Evolutionary conservation across 305 asterid genomes (phyloP), one percentile per base, ranked within the genome.

Genomic region (Rubia balearica): DNA sequence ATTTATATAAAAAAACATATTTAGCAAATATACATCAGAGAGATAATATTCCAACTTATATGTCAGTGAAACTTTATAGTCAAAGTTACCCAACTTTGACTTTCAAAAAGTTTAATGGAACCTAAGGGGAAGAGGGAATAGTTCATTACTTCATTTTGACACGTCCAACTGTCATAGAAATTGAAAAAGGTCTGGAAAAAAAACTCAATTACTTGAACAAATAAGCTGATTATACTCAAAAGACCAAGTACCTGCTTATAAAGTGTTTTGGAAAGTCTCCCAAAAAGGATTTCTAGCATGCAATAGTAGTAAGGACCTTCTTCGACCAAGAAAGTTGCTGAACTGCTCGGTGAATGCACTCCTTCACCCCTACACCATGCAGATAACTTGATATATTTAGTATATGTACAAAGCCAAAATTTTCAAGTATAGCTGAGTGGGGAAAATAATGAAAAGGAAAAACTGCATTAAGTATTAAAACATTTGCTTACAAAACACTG

Each of bases 301-400:
- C 97, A 88, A 71, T 85, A 95, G 83, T 95, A 95, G 83, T 88
- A 87, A 57, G 97, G 98, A 67, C 97, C 98, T 76, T 91, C 98
- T 77, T 87, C 98, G 72, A 95, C 98, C 72, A 91, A 87, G 78
- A 95, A 91, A 74, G 99, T 95, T 81, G 97, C 98, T 3, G 99
- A 86, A 75, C 88, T 76, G 71, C 90, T 81, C 42, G 89, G 90
- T 17, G 96, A 84, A 84, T 79, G 75, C 74, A 77, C 71, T 79
- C 96, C 96, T 77, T 95, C 99, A 84, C 81, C 87, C 88, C 98
- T 95, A 92, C 87, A 89, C 81, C 88, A 89, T 78, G 79, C 51
- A 57, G 68, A 61, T 67, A 72, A 72, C 77, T 71, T 74, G 74
- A 73, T 70, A 27, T 22, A 57, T 21, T 22, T 67, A 51, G 9